phyloP scores from a whole-genome alignment of 176 grass and related monocot species.

The Phoenix dactylifera region DNA sequence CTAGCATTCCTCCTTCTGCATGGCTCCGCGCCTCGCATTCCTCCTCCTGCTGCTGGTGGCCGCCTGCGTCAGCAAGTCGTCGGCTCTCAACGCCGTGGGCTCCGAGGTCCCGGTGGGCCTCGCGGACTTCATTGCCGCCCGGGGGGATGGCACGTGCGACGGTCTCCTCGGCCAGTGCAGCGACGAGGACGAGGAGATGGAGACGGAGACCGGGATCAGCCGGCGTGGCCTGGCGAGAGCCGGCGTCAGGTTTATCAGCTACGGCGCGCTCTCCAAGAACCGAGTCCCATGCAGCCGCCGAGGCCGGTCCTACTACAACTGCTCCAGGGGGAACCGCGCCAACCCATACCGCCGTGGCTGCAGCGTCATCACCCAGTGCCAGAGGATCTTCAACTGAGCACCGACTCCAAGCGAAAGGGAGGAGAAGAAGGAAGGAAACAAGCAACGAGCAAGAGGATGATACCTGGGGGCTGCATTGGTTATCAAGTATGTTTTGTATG shows the following conservation, averaged over 20 bases:
- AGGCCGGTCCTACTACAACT: conserved; percentile 59
- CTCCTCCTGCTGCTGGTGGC: conserved; percentile 11
- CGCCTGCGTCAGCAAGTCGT: neutral
- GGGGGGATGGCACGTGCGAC: conserved; percentile 11
- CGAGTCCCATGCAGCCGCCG: conserved; percentile 57
- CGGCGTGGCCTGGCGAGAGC: no score
- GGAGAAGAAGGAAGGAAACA: no score
- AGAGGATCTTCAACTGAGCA: conserved; percentile 32
- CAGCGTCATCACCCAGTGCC: conserved; percentile 65
- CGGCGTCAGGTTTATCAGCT: conserved; percentile 44
- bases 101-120: neutral
- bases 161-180: conserved; percentile 34
- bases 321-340: conserved; percentile 11
- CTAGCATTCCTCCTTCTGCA: no score
- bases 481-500: no score
- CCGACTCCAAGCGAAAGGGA: conserved; percentile 2
- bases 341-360: conserved; percentile 76
- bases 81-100: neutral
- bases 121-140: neutral
- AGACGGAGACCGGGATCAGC: neutral
- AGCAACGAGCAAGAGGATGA: no score
- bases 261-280: conserved; percentile 41
- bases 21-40: neutral
- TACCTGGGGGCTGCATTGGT: no score
- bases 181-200: conserved; percentile 35